These are phyloP conservation scores for Letharia columbiana DNA, from an alignment of 495 filamentous ascomycete species.

Conservation along the genomic window DNA sequence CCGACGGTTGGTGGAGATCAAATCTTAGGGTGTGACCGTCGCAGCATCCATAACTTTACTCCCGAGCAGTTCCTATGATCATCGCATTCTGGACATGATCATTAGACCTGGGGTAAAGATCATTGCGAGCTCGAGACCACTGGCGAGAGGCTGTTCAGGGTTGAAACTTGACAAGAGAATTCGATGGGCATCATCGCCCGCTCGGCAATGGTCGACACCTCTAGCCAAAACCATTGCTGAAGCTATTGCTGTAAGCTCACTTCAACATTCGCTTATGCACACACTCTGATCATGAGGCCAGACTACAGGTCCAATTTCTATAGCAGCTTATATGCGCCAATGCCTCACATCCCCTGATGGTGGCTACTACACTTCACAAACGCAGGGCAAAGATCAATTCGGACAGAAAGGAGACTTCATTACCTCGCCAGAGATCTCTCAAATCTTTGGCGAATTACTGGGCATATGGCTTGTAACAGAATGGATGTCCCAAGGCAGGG, in stretches of 20 bases:
- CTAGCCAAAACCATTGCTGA: slow-evolving; percentile 74
- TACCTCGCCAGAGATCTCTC: slow-evolving; percentile 93
- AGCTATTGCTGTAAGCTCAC: slow-evolving; percentile 65
- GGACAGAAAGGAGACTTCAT: slow-evolving; percentile 89
- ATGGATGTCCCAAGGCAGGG: slow-evolving; percentile 84
- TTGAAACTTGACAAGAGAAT: slow-evolving; percentile 1
- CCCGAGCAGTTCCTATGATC: not conserved
- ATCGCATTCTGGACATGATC: slow-evolving; percentile 2
- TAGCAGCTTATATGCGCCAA: slow-evolving; percentile 96
- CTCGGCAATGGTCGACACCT: slow-evolving; percentile 72
- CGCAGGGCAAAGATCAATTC: slow-evolving; percentile 68
- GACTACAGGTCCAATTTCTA: slow-evolving; percentile 79
- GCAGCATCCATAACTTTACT: not conserved
- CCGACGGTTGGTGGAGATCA: slow-evolving; percentile 6
- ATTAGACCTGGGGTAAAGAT: not conserved
- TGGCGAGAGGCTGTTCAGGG: not conserved
- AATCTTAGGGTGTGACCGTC: not conserved
- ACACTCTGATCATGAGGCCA: slow-evolving; percentile 27
- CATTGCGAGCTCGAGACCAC: slow-evolving; percentile 1
- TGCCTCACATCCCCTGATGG: slow-evolving; percentile 85
- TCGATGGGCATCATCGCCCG: slow-evolving; percentile 21
- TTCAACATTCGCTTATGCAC: not conserved
- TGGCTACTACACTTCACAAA: slow-evolving; percentile 72
- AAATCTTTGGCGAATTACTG: slow-evolving; percentile 89
- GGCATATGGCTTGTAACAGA: slow-evolving; percentile 92